These are phyloP conservation scores for Podila clonocystis DNA, from an alignment of 192 early-diverging fungal species.

Conservation along the genomic window DNA sequence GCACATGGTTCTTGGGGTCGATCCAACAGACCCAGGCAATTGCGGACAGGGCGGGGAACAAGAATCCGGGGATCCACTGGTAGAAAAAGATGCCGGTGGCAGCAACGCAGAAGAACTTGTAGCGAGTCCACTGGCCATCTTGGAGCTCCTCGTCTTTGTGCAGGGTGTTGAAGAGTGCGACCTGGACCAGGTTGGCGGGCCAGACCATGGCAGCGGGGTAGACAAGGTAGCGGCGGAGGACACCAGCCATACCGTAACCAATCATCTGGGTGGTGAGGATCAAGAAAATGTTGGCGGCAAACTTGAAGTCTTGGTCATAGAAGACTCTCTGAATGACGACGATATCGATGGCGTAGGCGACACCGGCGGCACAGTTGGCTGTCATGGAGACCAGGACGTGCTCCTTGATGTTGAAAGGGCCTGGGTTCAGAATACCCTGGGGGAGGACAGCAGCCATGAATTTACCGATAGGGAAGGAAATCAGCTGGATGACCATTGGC, in stretches of 20 bases:
- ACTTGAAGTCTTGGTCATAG: slow-evolving; percentile 59
- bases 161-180: too few relatives aligned
- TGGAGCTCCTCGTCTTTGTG: too few relatives aligned
- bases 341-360: slow-evolving; percentile 60
- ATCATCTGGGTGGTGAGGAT: slow-evolving; percentile 30
- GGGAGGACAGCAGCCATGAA: slow-evolving; percentile 31
- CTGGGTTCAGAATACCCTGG: slow-evolving; percentile 54
- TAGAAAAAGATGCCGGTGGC: slow-evolving; percentile 54
- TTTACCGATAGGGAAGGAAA: slow-evolving; percentile 54
- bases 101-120: too few relatives aligned
- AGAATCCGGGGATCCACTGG: slow-evolving; percentile 60
- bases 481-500: slow-evolving; percentile 53
- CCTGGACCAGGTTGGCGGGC: slow-evolving; percentile 44
- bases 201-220: slow-evolving; percentile 86
- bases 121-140: too few relatives aligned
- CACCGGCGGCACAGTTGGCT: slow-evolving; percentile 52
- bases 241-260: slow-evolving; percentile 68
- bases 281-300: slow-evolving; percentile 54
- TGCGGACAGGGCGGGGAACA: slow-evolving; percentile 51
- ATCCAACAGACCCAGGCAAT: slow-evolving; percentile 59
- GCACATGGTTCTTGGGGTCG: slow-evolving; percentile 33
- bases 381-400: slow-evolving; percentile 61
- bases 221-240: slow-evolving; percentile 79
- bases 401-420: slow-evolving; percentile 66
- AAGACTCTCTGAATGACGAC: slow-evolving; percentile 56